Evolutionary conservation across 768 basidiomycete species (phyloP).

Genomic region (Termitomyces sp.): DNA sequence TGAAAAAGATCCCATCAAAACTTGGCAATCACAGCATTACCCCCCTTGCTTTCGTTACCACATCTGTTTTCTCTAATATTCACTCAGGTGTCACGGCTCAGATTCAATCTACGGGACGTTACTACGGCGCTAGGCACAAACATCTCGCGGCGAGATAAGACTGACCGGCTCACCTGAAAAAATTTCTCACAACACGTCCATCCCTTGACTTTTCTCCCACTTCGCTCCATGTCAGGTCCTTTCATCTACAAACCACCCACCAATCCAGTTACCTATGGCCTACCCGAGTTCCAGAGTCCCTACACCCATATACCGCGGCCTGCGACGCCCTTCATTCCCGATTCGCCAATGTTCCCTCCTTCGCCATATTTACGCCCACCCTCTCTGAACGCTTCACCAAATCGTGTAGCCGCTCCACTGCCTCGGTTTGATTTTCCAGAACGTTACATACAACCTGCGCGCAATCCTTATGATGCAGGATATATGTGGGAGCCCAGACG

Average conservation of each 20-base stretch:
- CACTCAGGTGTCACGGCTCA: neutral
- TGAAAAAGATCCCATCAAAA: neutral
- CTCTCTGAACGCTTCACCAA: conserved; percentile 4
- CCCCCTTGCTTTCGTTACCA: neutral
- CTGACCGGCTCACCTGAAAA: neutral
- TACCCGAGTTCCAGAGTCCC: conserved; percentile 2
- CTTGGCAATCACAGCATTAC: neutral
- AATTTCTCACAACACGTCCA: neutral
- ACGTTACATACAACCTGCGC: neutral
- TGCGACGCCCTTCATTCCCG: conserved; percentile 10
- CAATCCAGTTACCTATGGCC: neutral
- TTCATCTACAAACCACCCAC: conserved; percentile 6
- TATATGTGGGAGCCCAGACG: conserved; percentile 2
- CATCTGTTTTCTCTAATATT: neutral
- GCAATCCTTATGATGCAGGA: neutral
- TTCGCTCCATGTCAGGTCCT: conserved; percentile 3
- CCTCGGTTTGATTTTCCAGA: neutral
- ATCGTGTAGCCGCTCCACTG: neutral
- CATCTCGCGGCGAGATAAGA: neutral
- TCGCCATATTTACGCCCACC: conserved; percentile 7
- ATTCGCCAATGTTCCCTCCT: neutral
- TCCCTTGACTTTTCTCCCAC: neutral
- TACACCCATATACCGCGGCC: conserved; percentile 1
- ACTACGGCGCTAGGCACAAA: neutral
- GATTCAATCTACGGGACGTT: neutral